phyloP scores from a whole-genome alignment of 2,329 filamentous ascomycete genomes.

The Penicillium nordicum region DNA sequence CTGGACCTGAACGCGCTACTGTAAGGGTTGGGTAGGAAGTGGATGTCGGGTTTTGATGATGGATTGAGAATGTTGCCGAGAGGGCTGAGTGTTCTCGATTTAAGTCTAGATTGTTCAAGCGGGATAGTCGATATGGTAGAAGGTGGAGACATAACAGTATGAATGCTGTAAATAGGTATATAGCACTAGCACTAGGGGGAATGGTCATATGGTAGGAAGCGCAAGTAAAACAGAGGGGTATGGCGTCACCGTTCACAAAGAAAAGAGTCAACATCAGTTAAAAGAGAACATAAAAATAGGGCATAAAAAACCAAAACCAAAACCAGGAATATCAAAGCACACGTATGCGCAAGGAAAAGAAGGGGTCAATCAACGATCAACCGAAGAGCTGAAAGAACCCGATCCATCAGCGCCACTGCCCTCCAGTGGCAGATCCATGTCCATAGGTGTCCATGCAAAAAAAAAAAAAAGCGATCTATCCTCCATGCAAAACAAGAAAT shows the following conservation, averaged over 20 bases:
- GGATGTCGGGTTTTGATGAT: background rate
- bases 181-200: background rate
- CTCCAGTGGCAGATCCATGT: constrained; percentile 26
- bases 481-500: constrained; percentile 15
- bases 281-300: background rate
- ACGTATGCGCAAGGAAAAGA: constrained; percentile 15
- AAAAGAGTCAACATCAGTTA: constrained; percentile 3
- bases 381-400: constrained; percentile 8
- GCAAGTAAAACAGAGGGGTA: constrained; percentile 10
- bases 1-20: background rate
- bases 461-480: constrained; percentile 17
- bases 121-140: background rate
- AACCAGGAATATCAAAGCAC: constrained; percentile 4
- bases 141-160: background rate
- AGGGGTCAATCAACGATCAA: constrained; percentile 20
- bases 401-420: constrained; percentile 24
- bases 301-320: constrained; percentile 4
- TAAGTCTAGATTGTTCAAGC: background rate
- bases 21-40: background rate
- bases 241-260: constrained; percentile 6
- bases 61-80: background rate
- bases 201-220: constrained; percentile 1
- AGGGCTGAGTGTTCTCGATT: background rate
- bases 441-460: constrained; percentile 22
- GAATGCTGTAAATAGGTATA: constrained; percentile 7